Evolutionary conservation across 495 filamentous ascomycete species (phyloP).

Genomic region (Penicillium paradoxum): DNA sequence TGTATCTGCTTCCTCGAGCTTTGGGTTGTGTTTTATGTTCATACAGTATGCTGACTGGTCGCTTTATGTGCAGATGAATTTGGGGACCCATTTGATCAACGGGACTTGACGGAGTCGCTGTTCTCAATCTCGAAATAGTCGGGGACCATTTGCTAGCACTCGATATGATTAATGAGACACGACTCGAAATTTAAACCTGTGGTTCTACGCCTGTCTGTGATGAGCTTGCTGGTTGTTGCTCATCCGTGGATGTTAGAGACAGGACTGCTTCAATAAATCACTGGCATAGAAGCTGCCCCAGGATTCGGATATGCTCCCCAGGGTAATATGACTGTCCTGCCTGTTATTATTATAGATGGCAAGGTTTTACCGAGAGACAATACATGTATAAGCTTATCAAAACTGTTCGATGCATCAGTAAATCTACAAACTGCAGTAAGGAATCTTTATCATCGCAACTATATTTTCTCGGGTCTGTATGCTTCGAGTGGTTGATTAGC

Average conservation of each 20-base stretch:
- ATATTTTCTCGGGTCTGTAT: no score
- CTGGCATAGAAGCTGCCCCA: background rate
- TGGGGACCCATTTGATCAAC: conserved; percentile 58
- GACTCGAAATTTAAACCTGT: conserved; percentile 10
- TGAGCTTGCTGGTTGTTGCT: background rate
- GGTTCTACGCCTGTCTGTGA: background rate
- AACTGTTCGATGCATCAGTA: background rate
- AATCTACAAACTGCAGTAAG: no score
- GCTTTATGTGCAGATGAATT: conserved; percentile 37
- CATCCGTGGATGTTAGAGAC: background rate
- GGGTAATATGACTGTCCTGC: background rate
- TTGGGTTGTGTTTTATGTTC: background rate
- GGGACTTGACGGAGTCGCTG: conserved; percentile 53
- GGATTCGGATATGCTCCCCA: background rate
- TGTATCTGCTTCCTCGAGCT: background rate
- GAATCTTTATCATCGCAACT: no score
- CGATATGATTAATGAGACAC: conserved; percentile 31
- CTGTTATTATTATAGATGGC: background rate
- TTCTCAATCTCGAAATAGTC: conserved; percentile 2
- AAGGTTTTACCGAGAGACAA: background rate
- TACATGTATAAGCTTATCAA: background rate
- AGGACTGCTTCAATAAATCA: background rate
- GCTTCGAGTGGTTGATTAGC: no score
- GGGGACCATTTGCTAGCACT: background rate
- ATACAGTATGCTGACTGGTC: background rate